Conservation (phyloP, 2,329 filamentous ascomycete genomes). For the Penicillium sp. region DNA sequence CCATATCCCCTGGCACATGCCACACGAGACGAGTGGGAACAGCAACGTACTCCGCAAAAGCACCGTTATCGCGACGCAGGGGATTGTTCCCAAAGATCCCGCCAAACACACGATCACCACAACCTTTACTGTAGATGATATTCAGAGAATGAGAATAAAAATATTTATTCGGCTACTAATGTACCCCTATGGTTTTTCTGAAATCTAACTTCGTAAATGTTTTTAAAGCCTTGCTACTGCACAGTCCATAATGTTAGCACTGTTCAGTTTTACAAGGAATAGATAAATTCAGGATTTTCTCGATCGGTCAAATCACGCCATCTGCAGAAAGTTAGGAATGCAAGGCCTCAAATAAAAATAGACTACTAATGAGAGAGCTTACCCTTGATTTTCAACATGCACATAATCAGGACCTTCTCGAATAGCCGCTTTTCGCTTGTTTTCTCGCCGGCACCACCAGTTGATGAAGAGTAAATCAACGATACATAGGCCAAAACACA, state of each 20-base stretch:
- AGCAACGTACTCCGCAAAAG: no score
- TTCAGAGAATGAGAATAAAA: no score
- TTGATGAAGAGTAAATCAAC: conserved; percentile 29
- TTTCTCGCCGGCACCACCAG: conserved; percentile 25
- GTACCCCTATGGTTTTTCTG: no score
- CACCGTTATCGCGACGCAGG: no score
- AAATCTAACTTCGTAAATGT: no score
- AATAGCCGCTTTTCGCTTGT: conserved; percentile 46
- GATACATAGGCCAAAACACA: conserved; percentile 26
- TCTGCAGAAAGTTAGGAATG: neutral
- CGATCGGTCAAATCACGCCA: conserved; percentile 2
- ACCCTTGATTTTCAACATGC: conserved; percentile 62
- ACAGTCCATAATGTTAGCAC: no score
- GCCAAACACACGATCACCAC: neutral
- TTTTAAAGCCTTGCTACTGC: no score
- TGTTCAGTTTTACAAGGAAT: conserved; percentile 1
- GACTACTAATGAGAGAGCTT: conserved; percentile 21
- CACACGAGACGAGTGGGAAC: no score
- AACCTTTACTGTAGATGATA: no score
- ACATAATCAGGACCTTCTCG: conserved; percentile 51
- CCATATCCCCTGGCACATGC: no score
- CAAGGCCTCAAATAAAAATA: neutral
- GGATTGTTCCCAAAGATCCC: no score
- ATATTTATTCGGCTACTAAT: no score
- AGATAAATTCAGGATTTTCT: conserved; percentile 4